Evolutionary conservation across 208 protist genomes (phyloP), one percentile per base, ranked within the genome.

Genomic region (Trypanosoma vivax): DNA sequence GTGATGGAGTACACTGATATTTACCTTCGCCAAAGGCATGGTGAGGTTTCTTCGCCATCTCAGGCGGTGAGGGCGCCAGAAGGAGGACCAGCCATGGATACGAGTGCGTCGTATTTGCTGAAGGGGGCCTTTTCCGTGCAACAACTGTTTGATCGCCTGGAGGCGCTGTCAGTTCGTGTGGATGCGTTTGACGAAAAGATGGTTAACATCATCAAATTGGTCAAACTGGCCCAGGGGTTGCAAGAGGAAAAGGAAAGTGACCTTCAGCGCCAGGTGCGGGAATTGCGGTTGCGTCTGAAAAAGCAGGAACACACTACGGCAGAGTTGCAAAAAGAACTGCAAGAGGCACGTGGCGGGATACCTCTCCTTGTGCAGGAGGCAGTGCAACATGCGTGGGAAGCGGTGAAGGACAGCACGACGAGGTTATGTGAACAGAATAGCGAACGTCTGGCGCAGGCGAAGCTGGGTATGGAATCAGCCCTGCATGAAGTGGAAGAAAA

Each of bases 141-240:
- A 63, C 68, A 79, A 50, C 73, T 72, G 37, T 50, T 68, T 13
- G 69, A 81, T 41, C 70, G 69, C 9, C 29, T 85, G 47, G 82
- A 90, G 38, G 54, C 41, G 30, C 65, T 90, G 23, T 72, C 62
- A 13, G 47, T 51, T 16, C 65, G 65, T 27, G 67, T 79, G 30
- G 52, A 69, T 33, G 56, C 74, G 18, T 79, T 81, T 38, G 85
- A 92, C 41, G 78, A 85, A 40, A 88, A 89, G 62, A 60, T 92
- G 43, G 34, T 83, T 29, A 92, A 90, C 62, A 65, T 92, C 49
- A 90, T 79, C 2, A 79, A 73, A 2, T 65, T 92, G 35, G 63
- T 92, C 37, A 85, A 92, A 55, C 68, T 92, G 28, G 76, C 81
- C 19, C 81, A 90, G 40, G 62, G 51, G 27, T 65, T 90, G 14